Percentiles rank a stretch among this genome's conserved stretches.
phyloP scores from a whole-genome alignment of 129 eudicot genomes.

The Rutidosis leptorrhynchoides region DNA sequence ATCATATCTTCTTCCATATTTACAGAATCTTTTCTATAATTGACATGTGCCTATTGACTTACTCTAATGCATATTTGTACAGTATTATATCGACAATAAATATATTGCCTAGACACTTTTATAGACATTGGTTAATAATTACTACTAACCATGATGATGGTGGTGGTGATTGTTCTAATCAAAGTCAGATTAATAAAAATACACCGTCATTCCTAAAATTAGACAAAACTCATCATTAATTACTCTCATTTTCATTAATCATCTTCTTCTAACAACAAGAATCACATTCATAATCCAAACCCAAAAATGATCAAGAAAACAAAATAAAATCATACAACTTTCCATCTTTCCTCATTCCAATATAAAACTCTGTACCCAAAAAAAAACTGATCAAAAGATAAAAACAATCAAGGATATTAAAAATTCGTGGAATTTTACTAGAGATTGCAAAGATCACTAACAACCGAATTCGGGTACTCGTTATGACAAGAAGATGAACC shows the following conservation, averaged over 20 bases:
- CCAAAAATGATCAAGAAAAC: background rate
- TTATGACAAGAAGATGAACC: slow-evolving; percentile 85
- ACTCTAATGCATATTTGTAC: no score
- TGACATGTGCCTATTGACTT: no score
- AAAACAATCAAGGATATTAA: slow-evolving; percentile 13
- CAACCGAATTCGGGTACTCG: slow-evolving; percentile 45
- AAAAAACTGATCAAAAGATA: background rate
- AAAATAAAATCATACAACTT: slow-evolving; percentile 11
- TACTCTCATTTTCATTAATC: background rate
- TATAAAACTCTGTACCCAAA: slow-evolving; percentile 6
- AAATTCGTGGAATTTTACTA: slow-evolving; percentile 10
- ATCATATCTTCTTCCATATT: no score
- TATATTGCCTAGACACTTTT: no score
- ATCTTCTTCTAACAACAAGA: slow-evolving; percentile 5
- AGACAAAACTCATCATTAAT: background rate
- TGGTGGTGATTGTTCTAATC: no score
- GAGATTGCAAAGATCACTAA: slow-evolving; percentile 41
- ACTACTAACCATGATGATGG: no score
- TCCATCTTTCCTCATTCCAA: background rate
- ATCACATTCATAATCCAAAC: slow-evolving; percentile 25
- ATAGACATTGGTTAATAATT: no score
- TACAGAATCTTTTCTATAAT: no score
- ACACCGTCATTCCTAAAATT: no score
- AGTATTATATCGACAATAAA: no score
- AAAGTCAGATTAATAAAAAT: no score